A percentile compares a stretch with the other conserved stretches of the same genome.
Evolutionary conservation across 352 stramenopile species (phyloP).

Genomic region (Phytophthora idaei): DNA sequence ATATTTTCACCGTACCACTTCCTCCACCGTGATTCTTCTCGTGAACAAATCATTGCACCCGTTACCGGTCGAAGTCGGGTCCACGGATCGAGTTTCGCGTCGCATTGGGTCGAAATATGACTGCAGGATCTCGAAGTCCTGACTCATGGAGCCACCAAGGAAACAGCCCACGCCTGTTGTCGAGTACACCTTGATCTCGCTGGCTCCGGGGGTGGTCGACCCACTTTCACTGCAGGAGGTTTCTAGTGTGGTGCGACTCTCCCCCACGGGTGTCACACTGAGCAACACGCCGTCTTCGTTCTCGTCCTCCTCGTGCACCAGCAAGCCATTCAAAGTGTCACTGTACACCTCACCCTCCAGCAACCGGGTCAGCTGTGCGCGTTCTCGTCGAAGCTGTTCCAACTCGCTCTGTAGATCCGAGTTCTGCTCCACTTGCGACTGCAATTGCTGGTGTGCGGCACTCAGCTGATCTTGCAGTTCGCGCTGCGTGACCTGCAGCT

Average conservation of each 20-base stretch:
- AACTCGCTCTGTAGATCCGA: conserved; percentile 73
- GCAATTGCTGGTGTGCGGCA: conserved; percentile 67
- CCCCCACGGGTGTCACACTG: conserved; percentile 60
- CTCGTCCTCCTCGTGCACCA: conserved; percentile 80
- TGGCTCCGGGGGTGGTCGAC: conserved; percentile 1
- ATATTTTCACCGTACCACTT: conserved; percentile 40
- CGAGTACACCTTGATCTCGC: conserved; percentile 31
- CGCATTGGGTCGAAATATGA: conserved; percentile 70
- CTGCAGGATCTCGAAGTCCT: conserved; percentile 78
- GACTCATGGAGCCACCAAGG: conserved; percentile 61
- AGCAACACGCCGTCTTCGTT: conserved; percentile 79
- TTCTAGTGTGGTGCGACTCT: conserved; percentile 28
- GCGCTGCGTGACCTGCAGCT: conserved; percentile 80
- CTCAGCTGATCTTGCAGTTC: conserved; percentile 75
- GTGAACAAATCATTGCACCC: conserved; percentile 25
- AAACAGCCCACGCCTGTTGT: conserved; percentile 48
- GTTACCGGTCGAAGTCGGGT: conserved; percentile 3
- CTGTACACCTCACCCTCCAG: conserved; percentile 83
- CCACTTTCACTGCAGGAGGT: conserved; percentile 1
- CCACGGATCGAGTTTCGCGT: conserved; percentile 16
- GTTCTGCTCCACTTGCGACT: conserved; percentile 77
- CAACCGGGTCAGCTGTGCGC: conserved; percentile 53
- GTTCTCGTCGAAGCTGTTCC: conserved; percentile 70
- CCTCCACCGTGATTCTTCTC: conserved; percentile 31
- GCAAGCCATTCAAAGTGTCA: conserved; percentile 58